Base-by-base conservation (phyloP, 257 asterid species). In the Marsdenia floribunda region DNA sequence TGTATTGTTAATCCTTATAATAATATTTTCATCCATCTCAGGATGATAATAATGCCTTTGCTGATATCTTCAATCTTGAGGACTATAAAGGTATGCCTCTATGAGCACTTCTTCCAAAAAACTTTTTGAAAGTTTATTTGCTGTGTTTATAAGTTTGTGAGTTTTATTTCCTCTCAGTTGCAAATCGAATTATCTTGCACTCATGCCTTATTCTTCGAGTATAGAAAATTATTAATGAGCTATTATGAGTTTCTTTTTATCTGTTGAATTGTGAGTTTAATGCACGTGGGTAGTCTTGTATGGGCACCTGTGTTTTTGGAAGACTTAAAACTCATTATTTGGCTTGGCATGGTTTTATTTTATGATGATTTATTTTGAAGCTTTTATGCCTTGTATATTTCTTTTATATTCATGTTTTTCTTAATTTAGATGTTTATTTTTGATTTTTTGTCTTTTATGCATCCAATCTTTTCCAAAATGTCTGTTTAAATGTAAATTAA, bases 51-150 rank as follows among this genome's bases (percentile, higher is more conserved):
- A 89, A 85, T 70, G 86, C 88, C 75, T 95, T 92, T 68, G 90
- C 96, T 75, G 88, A 94, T 79, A 70, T 90, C 72, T 95, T 92
- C 74, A 95, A 92, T 84, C 93, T 95, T 58, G 99, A 92, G 83
- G 99, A 95, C 80, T 93, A 89, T 86, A 92, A 90, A 91, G 99
- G 99, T 92, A 89, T 72, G 76, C 67, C 15, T 49, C 54, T 12
- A 18, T 79, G 58, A 49, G 50, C 70, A 40, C 44, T 49, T 11
- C n/a, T 61, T 77, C n/a, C 5, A 16, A 44, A 44, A 46, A 71
- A 72, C 72, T 37, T 70, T 54, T 60, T 33, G 8, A 38, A 6
- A 49, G 49, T 29, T 71, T 33, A 59, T 19, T 61, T 75, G 53
- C 11, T 8, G 12, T 21, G 18, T 70, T 4, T 70, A 14, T 13